Conservation (phyloP, 129 eudicot species). For the Cynara cardunculus region DNA sequence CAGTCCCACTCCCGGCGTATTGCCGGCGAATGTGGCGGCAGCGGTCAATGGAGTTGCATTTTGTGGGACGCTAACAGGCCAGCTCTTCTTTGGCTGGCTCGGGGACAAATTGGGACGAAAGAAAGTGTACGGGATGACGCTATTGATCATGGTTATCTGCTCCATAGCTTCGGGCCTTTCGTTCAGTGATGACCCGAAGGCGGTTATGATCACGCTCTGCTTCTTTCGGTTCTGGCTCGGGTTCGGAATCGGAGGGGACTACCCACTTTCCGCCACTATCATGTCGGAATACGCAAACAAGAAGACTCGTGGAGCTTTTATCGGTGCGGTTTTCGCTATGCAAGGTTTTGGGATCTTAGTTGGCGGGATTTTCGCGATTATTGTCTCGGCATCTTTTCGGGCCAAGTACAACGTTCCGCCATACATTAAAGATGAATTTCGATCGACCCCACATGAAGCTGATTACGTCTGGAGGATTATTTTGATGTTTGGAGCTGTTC, state of each 20-base stretch:
- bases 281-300: slow-evolving; percentile 42
- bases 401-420: slow-evolving; percentile 17
- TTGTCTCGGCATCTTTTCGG: slow-evolving; percentile 11
- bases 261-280: slow-evolving; percentile 40
- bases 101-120: slow-evolving; percentile 72
- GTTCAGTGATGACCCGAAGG: slow-evolving; percentile 11
- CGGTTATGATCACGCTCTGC: slow-evolving; percentile 33
- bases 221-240: slow-evolving; percentile 44
- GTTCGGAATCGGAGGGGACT: slow-evolving; percentile 37
- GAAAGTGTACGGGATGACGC: slow-evolving; percentile 61
- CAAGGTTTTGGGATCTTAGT: slow-evolving; percentile 39
- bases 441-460: slow-evolving; percentile 33
- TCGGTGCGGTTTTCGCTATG: slow-evolving; percentile 42
- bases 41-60: slow-evolving; percentile 79
- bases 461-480: slow-evolving; percentile 38
- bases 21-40: slow-evolving; percentile 56
- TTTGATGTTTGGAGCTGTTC: slow-evolving; percentile 38
- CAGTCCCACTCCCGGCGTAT: slow-evolving; percentile 36
- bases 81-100: slow-evolving; percentile 71
- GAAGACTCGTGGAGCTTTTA: slow-evolving; percentile 37
- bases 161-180: slow-evolving; percentile 38
- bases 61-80: slow-evolving; percentile 67
- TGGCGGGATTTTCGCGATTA: slow-evolving; percentile 32
- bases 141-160: slow-evolving; percentile 31
- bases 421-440: not conserved